Base-by-base conservation (phyloP, 345 rosid species). In the Euphorbia lathyris region DNA sequence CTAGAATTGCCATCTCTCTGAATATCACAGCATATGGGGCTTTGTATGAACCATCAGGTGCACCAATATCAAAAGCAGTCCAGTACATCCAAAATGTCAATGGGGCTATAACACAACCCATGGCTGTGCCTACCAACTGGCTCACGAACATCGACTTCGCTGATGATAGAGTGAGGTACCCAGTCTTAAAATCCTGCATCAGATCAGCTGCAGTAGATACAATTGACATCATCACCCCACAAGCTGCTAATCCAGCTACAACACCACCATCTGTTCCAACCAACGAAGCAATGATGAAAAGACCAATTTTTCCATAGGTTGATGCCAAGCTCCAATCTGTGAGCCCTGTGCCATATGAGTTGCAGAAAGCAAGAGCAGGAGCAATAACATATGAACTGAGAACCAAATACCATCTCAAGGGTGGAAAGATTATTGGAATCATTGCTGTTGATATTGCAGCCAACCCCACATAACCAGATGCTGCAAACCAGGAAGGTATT, bases 181-280 rank as follows among this genome's bases (percentile, higher is more conserved):
- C 93, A 5, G 95, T 91, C 84, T 91, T 94, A 72, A 94, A 91
- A 78, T 94, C 97, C 81, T 91, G 97, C 97, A 94, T 90, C 32
- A 94, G 96, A 82, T 94, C 96, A 61, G 97, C 96, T 9, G 98
- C 98, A 0, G 90, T 93, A 51, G 98, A 84, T 78, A 93, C 94
- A 22, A 93, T 93, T 51, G 96, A 74, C 96, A 90, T 93, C 98
- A 93, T 93, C 34, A 88, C 84, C 26, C 92, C 96, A 75, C 87
- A 89, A 22, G 96, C 97, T 50, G 91, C 97, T 72, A 90, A 81
- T 40, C 98, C 94, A 3, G 97, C 98, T 42, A 93, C 78, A 68
- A 91, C 94, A 13, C 98, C 98, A 36, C 98, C 98, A 59, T 84
- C 51, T 13, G 62, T 78, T 72, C 98, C 98, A 19, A 93, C 96